These are phyloP conservation scores for Begonia masoniana DNA, from an alignment of 306 rosid species.

Conservation along the genomic window DNA sequence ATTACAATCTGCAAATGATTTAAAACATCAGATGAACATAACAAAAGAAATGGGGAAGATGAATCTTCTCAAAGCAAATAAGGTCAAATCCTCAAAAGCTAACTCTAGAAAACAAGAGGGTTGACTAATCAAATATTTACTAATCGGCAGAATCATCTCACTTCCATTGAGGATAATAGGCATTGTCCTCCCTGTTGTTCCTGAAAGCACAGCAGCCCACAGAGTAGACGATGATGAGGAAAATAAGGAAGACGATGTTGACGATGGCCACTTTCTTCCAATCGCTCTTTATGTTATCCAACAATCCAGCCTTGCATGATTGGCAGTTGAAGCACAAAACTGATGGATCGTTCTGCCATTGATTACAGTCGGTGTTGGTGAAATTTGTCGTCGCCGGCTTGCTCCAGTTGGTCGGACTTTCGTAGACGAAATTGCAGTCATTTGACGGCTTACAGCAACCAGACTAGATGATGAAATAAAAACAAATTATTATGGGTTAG, in stretches of 20 bases:
- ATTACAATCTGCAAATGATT: no score
- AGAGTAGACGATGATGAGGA: constrained; percentile 59
- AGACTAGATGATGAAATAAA: constrained; percentile 26
- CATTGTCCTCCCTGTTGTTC: constrained; percentile 41
- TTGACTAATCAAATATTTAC: no score
- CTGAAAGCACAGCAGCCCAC: constrained; percentile 81
- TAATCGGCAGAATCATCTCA: neutral
- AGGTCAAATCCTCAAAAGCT: no score
- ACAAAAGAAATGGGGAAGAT: no score
- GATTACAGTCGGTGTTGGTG: constrained; percentile 31
- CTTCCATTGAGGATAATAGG: constrained; percentile 21
- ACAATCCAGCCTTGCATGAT: constrained; percentile 78
- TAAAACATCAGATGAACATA: no score
- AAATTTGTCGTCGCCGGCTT: neutral
- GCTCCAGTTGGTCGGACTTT: constrained; percentile 31
- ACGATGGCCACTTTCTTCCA: constrained; percentile 63
- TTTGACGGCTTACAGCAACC: constrained; percentile 82
- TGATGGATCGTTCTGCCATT: constrained; percentile 31
- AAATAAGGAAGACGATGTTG: constrained; percentile 38
- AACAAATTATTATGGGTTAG: neutral
- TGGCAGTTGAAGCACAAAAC: constrained; percentile 55
- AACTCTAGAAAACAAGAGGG: no score
- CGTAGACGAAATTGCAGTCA: constrained; percentile 30
- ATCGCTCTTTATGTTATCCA: constrained; percentile 44
- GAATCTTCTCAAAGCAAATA: no score